Percentiles rank a stretch among this genome's conserved stretches.
These are phyloP conservation scores for Encephalitozoon intestinalis DNA, from an alignment of 371 early-diverging fungal genomes.

Conservation along the genomic window DNA sequence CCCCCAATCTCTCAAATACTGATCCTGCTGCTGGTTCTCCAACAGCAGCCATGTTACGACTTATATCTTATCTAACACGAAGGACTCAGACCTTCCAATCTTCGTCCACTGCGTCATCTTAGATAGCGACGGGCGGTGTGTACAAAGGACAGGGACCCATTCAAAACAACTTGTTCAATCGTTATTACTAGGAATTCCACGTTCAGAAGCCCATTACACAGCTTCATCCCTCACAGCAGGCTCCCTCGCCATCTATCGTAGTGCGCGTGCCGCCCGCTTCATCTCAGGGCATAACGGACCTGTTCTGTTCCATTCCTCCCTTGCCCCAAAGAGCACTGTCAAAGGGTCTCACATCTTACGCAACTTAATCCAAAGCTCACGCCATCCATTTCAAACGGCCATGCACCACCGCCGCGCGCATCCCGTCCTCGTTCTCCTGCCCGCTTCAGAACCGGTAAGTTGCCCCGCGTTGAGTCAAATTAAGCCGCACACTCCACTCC, in stretches of 20 bases:
- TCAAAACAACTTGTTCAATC: conserved; percentile 65
- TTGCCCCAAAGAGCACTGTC: conserved; percentile 62
- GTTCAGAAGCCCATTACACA: conserved; percentile 65
- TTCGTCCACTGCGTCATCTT: conserved; percentile 27
- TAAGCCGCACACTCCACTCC: conserved; percentile 52
- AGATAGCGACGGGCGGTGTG: conserved; percentile 57
- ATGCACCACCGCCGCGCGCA: conserved; percentile 62
- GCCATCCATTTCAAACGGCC: conserved; percentile 63
- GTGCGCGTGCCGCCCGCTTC: conserved; percentile 67
- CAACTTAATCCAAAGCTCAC: conserved; percentile 67
- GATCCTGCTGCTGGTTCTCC: conserved; percentile 64
- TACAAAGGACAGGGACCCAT: conserved; percentile 61
- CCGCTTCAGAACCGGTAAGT: conserved; percentile 63
- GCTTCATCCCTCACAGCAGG: conserved; percentile 65
- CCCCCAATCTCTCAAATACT: not conserved
- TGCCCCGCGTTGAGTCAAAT: conserved; percentile 53
- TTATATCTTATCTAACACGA: conserved; percentile 68
- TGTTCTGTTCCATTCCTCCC: conserved; percentile 66
- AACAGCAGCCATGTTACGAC: conserved; percentile 70
- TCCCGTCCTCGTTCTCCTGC: conserved; percentile 61
- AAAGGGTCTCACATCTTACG: conserved; percentile 67
- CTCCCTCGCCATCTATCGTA: conserved; percentile 66
- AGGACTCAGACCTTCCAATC: conserved; percentile 61
- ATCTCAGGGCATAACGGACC: conserved; percentile 70
- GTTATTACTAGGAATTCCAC: conserved; percentile 66